Base-by-base conservation (phyloP, 768 basidiomycete genomes). In the Leccinum sublutescens region DNA sequence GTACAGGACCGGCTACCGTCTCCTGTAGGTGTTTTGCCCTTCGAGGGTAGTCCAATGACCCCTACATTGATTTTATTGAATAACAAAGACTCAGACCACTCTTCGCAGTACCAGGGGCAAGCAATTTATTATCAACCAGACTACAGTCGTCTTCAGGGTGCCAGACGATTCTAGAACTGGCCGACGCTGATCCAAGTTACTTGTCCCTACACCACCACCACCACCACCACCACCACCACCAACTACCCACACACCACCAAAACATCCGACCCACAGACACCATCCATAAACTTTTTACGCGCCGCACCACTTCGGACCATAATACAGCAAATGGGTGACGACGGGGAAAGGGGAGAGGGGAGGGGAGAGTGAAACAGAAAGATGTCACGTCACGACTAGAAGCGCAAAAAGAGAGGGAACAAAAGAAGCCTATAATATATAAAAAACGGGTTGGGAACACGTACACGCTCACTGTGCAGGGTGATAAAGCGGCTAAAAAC, bases 391-490 rank as follows among this genome's bases (percentile, higher is more conserved):
- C 55, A 62, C 63, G 38, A 69, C 65, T 66, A 66, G 38, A 53
- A 62, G 43, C 53, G 63, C 48, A 59, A 54, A 52, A 54, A 52
- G 51, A 43, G 27, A 57, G 55, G 57, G 53, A 61, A 53, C 40
- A 43, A 62, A 53, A 55, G 57, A 64, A 75, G 52, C 72, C 64
- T 64, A 65, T 55, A 68, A 68, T 70, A 73, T 74, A 73, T 74
- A 74, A 63, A 50, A 43, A 57, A n/a, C 33, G 25, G 57, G 60
- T 58, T 51, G 60, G 59, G 54, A 65, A 71, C 64, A 68, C 64
- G 60, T 64, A 68, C 63, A 70, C 60, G 62, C 62, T 64, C 48
- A 56, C 19, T 48, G 47, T 47, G 54, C 36, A 54, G 58, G 56
- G 56, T 27, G 40, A 60, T 52, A 55, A 54, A 27, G 57, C 8